A percentile compares a stretch with the other conserved stretches of the same genome.
Conservation (phyloP, 257 asterid species). For the Leptodermis oblonga region DNA sequence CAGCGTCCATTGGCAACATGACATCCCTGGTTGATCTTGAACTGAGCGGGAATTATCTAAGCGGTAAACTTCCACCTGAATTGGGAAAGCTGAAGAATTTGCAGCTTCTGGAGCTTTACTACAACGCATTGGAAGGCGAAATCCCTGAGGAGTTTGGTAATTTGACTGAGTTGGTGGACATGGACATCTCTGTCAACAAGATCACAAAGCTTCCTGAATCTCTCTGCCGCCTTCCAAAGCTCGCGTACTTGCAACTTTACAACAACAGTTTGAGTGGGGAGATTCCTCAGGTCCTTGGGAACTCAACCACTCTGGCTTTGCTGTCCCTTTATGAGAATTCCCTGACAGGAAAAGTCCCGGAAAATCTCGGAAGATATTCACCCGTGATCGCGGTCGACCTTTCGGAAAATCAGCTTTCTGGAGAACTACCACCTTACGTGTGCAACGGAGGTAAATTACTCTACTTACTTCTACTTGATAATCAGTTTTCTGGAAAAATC, state of each 20-base stretch:
- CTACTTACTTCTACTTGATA: constrained; percentile 69
- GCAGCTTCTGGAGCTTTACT: constrained; percentile 74
- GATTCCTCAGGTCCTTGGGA: constrained; percentile 54
- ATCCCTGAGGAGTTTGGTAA: constrained; percentile 79
- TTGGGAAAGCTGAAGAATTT: constrained; percentile 52
- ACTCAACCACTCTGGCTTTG: constrained; percentile 51
- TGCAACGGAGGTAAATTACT: constrained; percentile 68
- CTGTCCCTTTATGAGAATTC: constrained; percentile 70
- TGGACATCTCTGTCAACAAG: constrained; percentile 76
- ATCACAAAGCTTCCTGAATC: constrained; percentile 52
- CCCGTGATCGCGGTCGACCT: constrained; percentile 59
- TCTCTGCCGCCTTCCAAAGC: constrained; percentile 65
- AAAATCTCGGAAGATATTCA: constrained; percentile 55
- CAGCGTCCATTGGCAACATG: constrained; percentile 51
- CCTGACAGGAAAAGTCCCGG: constrained; percentile 70
- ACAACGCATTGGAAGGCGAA: constrained; percentile 66
- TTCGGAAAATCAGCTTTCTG: constrained; percentile 70
- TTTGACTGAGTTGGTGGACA: constrained; percentile 43
- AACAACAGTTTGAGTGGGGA: constrained; percentile 65
- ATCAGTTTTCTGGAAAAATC: constrained; percentile 55
- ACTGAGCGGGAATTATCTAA: constrained; percentile 56
- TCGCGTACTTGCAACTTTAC: constrained; percentile 60
- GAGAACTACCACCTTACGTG: constrained; percentile 56
- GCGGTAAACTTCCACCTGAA: constrained; percentile 61
- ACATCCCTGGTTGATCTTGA: constrained; percentile 75